phyloP scores from a whole-genome alignment of 2,329 filamentous ascomycete genomes.

The Pseudogymnoascus sp. region DNA sequence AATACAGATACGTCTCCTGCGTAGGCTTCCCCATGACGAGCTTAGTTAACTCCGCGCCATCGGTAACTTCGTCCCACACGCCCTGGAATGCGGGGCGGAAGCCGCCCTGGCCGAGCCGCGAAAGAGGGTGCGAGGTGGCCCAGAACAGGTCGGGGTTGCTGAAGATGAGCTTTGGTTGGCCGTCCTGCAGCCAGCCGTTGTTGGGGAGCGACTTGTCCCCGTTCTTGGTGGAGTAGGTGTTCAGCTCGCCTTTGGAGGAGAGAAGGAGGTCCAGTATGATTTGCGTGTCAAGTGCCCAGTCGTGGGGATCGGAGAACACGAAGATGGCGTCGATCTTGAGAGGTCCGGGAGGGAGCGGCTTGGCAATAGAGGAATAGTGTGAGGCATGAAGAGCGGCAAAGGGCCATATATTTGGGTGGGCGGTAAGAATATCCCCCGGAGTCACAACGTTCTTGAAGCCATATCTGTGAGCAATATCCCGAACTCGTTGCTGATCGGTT shows the following conservation, averaged over 20 bases:
- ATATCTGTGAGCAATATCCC: constrained; percentile 38
- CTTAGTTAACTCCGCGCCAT: constrained; percentile 51
- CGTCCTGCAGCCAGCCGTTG: constrained; percentile 73
- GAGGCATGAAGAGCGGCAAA: constrained; percentile 63
- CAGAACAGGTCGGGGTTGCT: constrained; percentile 87
- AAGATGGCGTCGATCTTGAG: constrained; percentile 85
- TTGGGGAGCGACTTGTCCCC: constrained; percentile 58
- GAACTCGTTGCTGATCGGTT: constrained; percentile 49
- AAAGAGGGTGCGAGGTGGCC: constrained; percentile 77
- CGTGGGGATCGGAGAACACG: constrained; percentile 90
- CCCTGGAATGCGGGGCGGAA: constrained; percentile 79
- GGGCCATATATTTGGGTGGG: constrained; percentile 72
- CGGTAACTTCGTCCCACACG: constrained; percentile 68
- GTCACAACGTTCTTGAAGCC: constrained; percentile 79
- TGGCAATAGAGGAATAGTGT: constrained; percentile 53
- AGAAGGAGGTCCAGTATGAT: constrained; percentile 78
- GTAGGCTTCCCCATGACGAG: constrained; percentile 80
- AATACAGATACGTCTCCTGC: constrained; percentile 71
- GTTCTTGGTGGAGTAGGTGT: constrained; percentile 71
- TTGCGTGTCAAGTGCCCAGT: constrained; percentile 89
- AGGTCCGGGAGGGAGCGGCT: constrained; percentile 48
- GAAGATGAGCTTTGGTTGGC: constrained; percentile 76
- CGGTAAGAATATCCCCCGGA: constrained; percentile 73
- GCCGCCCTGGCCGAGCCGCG: constrained; percentile 84
- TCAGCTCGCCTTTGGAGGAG: constrained; percentile 70